A percentile compares a stretch with the other conserved stretches of the same genome.
phyloP scores from a whole-genome alignment of 805 yeast genomes.

The Suhomyces pyralidae region DNA sequence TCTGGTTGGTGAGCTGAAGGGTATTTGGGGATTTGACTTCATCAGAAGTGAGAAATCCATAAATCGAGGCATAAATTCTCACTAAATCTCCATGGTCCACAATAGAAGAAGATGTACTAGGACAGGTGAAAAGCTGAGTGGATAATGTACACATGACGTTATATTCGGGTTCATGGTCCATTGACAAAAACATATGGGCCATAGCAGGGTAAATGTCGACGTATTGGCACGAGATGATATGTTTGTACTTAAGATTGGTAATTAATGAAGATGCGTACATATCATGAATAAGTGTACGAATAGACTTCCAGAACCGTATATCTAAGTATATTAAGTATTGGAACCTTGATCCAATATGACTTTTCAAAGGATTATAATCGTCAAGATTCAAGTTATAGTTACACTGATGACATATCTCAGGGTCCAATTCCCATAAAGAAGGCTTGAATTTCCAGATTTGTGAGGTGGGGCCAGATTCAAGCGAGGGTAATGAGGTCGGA shows the following conservation, averaged over 20 bases:
- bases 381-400: conserved; percentile 36
- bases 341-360: conserved; percentile 50
- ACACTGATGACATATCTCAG: conserved; percentile 43
- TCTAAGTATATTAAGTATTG: conserved; percentile 65
- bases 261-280: conserved; percentile 63
- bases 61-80: conserved; percentile 58
- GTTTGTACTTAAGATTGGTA: conserved; percentile 54
- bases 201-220: conserved; percentile 78
- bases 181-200: conserved; percentile 62
- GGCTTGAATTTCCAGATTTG: conserved; percentile 37
- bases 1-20: conserved; percentile 35
- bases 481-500: background rate
- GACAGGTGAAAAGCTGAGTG: conserved; percentile 87
- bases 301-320: conserved; percentile 64
- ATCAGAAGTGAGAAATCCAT: conserved; percentile 58
- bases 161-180: conserved; percentile 87
- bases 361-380: conserved; percentile 22
- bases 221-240: conserved; percentile 69
- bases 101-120: conserved; percentile 67
- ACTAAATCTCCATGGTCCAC: conserved; percentile 63
- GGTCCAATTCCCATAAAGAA: conserved; percentile 46
- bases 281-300: conserved; percentile 58
- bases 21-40: conserved; percentile 44
- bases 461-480: background rate
- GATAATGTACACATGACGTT: conserved; percentile 72